A percentile compares a stretch with the other conserved stretches of the same genome.
Evolutionary conservation across 768 basidiomycete species (phyloP).

Genomic region (Mycena amicta): DNA sequence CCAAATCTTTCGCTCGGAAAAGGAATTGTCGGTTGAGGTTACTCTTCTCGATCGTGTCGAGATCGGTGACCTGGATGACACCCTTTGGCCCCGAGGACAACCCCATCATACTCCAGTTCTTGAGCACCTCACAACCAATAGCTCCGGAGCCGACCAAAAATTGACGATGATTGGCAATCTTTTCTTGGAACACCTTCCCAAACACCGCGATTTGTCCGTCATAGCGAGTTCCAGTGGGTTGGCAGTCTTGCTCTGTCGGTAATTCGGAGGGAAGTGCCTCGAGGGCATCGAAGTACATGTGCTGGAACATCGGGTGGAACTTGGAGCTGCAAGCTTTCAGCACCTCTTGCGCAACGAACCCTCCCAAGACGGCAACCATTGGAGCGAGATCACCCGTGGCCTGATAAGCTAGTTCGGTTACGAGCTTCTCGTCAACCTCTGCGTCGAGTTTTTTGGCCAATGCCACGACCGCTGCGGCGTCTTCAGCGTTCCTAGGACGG

Average conservation of each 20-base stretch:
- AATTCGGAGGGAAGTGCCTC: slow-evolving; percentile 82
- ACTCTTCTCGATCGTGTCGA: slow-evolving; percentile 99
- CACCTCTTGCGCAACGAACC: slow-evolving; percentile 97
- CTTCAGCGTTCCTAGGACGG: slow-evolving; percentile 77
- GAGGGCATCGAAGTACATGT: slow-evolving; percentile 96
- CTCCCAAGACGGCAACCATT: slow-evolving; percentile 90
- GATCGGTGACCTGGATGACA: slow-evolving; percentile 88
- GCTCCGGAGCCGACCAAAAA: slow-evolving; percentile 99
- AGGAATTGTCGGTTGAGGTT: slow-evolving; percentile 98
- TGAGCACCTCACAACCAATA: slow-evolving; percentile 99
- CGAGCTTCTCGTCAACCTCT: slow-evolving; percentile 78
- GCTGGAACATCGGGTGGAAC: slow-evolving; percentile 95
- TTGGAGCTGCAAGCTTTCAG: slow-evolving; percentile 97
- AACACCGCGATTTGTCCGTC: slow-evolving; percentile 97
- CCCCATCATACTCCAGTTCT: slow-evolving; percentile 99
- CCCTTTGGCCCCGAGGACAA: slow-evolving; percentile 80
- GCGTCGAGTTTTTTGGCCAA: slow-evolving; percentile 78
- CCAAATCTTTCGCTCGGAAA: slow-evolving; percentile 94
- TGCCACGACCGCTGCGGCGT: slow-evolving; percentile 71
- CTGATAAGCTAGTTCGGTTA: slow-evolving; percentile 88
- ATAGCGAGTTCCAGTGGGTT: slow-evolving; percentile 81
- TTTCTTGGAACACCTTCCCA: slow-evolving; percentile 89
- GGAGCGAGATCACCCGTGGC: slow-evolving; percentile 90
- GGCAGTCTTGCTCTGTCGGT: slow-evolving; percentile 82
- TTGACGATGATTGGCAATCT: slow-evolving; percentile 85